Base-by-base conservation (phyloP, 257 asterid genomes). In the Cordia subcordata region DNA sequence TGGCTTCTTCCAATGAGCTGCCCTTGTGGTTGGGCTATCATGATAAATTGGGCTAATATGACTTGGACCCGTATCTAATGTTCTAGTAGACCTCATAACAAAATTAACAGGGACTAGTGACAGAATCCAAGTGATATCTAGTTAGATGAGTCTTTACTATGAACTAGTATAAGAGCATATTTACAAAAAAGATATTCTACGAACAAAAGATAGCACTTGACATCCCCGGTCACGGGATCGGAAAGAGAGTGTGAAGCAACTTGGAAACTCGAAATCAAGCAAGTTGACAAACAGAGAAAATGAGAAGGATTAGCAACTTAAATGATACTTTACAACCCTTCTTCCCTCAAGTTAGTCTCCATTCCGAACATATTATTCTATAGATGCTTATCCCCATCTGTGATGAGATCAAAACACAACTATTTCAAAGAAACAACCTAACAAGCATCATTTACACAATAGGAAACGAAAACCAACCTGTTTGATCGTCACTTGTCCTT, bases 401-500 rank as follows among this genome's bases (percentile, higher is more conserved):
- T 10, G 4, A 8, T 3, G 47, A 42, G 3, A 27, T 45, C 38
- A 16, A 14, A 32, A 38, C 4, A 13, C 49, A 46, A 11, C 23
- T 33, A 19, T 33, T 49, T 6, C 53, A 42, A 33, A 49, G 35
- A 14, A 32, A 14, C 49, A 8, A 20, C 46, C 8, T 1, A 10
- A 16, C 33, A 12, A 49, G 11, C 20, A 32, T 42, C 10, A 17
- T 21, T 17, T 11, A 27, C 4, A 0, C 18, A 27, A 5, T 2
- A 0, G 13, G 6, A 37, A 23, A 11, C 0, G 16, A 33, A 49
- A 52, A 55, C 23, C 27, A 18, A 72, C 89, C 87, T 53, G 80
- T 14, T 61, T 69, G 78, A 35, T 20, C 42, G 49, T 71, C 58
- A 27, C 16, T 69, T 61, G 51, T 55, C 62, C 53, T 68, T 68